These are phyloP conservation scores for Gonapodya prolifera DNA, from an alignment of 192 early-diverging fungal genomes.

Conservation along the genomic window DNA sequence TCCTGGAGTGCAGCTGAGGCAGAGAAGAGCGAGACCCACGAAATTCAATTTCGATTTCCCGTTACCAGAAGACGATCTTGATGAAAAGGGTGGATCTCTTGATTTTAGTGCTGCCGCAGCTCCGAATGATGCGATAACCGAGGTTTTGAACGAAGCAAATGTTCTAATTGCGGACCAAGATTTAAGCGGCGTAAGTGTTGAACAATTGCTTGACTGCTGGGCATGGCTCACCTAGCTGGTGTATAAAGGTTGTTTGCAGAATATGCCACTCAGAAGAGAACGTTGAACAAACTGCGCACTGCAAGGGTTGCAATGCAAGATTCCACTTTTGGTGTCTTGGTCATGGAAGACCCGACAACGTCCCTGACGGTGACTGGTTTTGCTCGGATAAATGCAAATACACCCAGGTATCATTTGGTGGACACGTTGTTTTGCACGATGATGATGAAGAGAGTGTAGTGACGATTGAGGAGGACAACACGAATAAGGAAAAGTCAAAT, in stretches of 20 bases:
- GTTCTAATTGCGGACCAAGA: neutral
- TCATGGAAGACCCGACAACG: neutral
- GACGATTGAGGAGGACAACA: neutral
- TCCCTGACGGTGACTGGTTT: neutral
- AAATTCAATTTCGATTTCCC: neutral
- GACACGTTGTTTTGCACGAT: neutral
- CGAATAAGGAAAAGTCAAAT: neutral
- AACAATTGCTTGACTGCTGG: neutral
- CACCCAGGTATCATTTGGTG: neutral
- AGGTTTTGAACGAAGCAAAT: neutral
- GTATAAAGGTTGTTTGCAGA: neutral
- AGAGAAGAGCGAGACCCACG: neutral
- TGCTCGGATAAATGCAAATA: neutral
- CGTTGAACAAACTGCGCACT: neutral
- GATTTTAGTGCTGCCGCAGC: neutral
- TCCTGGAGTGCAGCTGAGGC: neutral
- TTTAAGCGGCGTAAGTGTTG: neutral
- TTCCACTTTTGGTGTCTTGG: neutral
- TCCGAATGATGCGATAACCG: neutral
- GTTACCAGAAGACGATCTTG: neutral
- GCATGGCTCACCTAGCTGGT: neutral
- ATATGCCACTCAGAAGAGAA: neutral
- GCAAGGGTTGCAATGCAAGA: neutral
- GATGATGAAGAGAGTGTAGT: neutral
- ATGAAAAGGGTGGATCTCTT: neutral